phyloP scores from a whole-genome alignment of 352 stramenopile species.

The Globisporangium paddicum region DNA sequence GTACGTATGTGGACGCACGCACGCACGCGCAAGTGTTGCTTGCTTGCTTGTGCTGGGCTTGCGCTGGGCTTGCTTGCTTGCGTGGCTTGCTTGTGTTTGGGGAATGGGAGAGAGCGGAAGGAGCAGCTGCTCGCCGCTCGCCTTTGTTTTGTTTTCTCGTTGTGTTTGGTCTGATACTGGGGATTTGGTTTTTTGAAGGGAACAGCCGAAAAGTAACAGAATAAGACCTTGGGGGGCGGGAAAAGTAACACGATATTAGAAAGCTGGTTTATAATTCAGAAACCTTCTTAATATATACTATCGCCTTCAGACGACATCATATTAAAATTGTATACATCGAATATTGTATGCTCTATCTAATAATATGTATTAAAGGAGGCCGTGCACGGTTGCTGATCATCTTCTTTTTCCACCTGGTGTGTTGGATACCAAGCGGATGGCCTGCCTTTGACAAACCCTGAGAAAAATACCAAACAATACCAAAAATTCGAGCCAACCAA shows the following conservation, averaged over 20 bases:
- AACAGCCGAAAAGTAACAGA: neutral
- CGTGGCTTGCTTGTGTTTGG: slow-evolving; percentile 1
- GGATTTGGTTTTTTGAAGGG: slow-evolving; percentile 3
- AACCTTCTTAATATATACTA: too few relatives aligned
- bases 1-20: neutral
- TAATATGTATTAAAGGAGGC: neutral
- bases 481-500: neutral
- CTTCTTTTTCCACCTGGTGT: neutral
- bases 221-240: neutral
- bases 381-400: neutral
- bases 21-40: neutral
- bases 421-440: neutral
- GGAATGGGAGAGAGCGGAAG: slow-evolving; percentile 5
- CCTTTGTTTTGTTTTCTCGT: neutral
- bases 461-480: too few relatives aligned
- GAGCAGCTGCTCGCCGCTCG: slow-evolving; percentile 4
- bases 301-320: too few relatives aligned
- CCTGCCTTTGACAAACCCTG: neutral
- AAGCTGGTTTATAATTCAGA: too few relatives aligned
- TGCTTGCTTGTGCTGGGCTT: neutral
- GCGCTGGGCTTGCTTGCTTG: neutral
- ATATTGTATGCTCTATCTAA: too few relatives aligned
- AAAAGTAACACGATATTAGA: neutral
- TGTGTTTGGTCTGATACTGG: neutral
- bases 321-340: too few relatives aligned